phyloP scores from a whole-genome alignment of 1,284 basidiomycete species.

The Leccinum pachyderme region DNA sequence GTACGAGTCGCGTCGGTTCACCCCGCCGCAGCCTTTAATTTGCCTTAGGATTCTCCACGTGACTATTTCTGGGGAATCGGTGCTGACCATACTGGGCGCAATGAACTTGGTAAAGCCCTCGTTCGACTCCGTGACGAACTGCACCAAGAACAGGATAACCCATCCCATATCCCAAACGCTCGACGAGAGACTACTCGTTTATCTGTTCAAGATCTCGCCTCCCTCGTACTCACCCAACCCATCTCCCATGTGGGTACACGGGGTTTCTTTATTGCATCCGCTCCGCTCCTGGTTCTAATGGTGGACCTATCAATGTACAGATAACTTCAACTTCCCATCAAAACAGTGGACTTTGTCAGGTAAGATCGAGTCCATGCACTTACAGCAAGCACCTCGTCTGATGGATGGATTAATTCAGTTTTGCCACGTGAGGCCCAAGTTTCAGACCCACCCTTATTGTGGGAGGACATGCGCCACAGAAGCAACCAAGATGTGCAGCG shows the following conservation, averaged over 20 bases:
- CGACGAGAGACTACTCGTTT: constrained; percentile 30
- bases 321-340: constrained; percentile 6
- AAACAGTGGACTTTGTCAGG: constrained; percentile 33
- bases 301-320: constrained; percentile 1
- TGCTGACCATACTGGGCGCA: constrained; percentile 55
- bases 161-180: constrained; percentile 26
- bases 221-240: constrained; percentile 16
- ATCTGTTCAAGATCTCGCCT: constrained; percentile 33
- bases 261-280: constrained; percentile 3
- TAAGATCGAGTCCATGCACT: constrained; percentile 11
- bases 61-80: constrained; percentile 73
- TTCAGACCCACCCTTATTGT: constrained; percentile 51
- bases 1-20: constrained; percentile 31
- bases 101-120: constrained; percentile 70
- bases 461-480: constrained; percentile 59
- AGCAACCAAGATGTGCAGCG: constrained; percentile 36
- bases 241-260: constrained; percentile 4
- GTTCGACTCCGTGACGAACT: constrained; percentile 54
- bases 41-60: constrained; percentile 55
- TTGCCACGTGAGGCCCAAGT: constrained; percentile 56
- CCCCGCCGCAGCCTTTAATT: background rate
- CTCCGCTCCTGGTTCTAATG: constrained; percentile 1
- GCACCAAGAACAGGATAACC: constrained; percentile 34
- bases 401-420: constrained; percentile 37
- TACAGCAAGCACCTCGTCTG: background rate